Base-by-base conservation (phyloP, 306 rosid genomes). In the Fragaria vesca region DNA sequence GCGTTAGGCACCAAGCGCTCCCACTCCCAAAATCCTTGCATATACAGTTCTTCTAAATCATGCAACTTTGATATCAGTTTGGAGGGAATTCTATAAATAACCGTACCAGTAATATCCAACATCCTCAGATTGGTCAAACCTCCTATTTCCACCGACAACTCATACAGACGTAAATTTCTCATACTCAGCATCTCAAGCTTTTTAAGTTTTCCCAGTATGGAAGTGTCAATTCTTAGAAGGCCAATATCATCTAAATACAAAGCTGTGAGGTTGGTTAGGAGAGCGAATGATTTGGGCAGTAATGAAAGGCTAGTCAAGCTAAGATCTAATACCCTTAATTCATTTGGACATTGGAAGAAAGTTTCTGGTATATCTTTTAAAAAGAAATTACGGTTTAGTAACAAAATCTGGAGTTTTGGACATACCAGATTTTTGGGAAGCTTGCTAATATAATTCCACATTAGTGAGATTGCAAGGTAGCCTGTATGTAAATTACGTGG, bases 101-200 rank as follows among this genome's bases (percentile, higher is more conserved):
- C n/a, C n/a, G n/a, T n/a, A 17, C 10, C 3, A 52, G 12, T 57
- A 12, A 10, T 3, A 58, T 58, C 34, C 15, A 58, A 24, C 7
- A 58, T 24, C 17, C 7, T 24, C 1, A 58, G 65, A 58, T 58
- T 58, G 65, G 6, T 24, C 17, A 58, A 58, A 24, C 3, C 6
- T 58, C 65, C 65, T 24, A 21, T 9, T 10, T 57, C 32, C 21
- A 1, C 8, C 5, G 15, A 0, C 28, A 57, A 57, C 0, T 57
- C 15, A 1, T 20, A 0, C 0, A 57, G 0, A 21, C 0, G 0
- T 7, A 4, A 20, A 2, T 9, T 0, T 8, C 13, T n/a, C 62
- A 57, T 57, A 3, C 63, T 57, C 8, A 57, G 32, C 10, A 57
- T 57, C 13, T 57, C 32, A 57, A 57, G 63, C 32, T 57, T 57